Conservation (phyloP, 345 rosid genomes). For the Brassica juncea region DNA sequence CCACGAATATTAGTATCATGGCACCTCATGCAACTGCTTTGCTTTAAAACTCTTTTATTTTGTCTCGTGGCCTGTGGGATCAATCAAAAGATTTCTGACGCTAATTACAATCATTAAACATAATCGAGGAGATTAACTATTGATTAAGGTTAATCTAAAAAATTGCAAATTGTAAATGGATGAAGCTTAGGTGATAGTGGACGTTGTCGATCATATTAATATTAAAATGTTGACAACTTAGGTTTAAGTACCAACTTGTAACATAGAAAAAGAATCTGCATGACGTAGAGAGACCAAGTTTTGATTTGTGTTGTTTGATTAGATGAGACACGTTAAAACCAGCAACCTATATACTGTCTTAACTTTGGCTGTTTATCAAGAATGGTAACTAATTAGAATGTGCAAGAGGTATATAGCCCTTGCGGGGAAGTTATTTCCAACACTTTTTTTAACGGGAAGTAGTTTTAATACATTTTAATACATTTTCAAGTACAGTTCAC, state of each 20-base stretch:
- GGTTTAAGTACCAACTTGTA: conserved; percentile 37
- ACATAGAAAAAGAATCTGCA: conserved; percentile 40
- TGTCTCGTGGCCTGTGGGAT: conserved; percentile 22
- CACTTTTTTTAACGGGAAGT: background rate
- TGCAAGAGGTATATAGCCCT: conserved; percentile 26
- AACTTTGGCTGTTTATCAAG: conserved; percentile 4
- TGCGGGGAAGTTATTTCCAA: background rate
- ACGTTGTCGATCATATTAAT: background rate
- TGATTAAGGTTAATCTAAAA: conserved; percentile 23
- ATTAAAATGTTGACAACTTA: conserved; percentile 21
- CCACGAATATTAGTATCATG: background rate
- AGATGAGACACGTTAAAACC: conserved; percentile 34
- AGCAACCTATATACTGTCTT: conserved; percentile 26
- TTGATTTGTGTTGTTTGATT: conserved; percentile 24
- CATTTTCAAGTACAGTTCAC: background rate
- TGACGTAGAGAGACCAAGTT: conserved; percentile 35
- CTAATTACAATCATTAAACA: conserved; percentile 38
- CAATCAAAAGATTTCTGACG: conserved; percentile 17
- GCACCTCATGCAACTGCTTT: conserved; percentile 25
- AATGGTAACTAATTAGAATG: conserved; percentile 12
- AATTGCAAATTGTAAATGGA: conserved; percentile 28
- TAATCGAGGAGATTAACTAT: conserved; percentile 29
- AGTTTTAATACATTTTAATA: no score
- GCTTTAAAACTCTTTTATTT: background rate
- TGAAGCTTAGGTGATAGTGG: background rate